phyloP scores from a whole-genome alignment of 2,329 filamentous ascomycete genomes.

The Venturia asperata region DNA sequence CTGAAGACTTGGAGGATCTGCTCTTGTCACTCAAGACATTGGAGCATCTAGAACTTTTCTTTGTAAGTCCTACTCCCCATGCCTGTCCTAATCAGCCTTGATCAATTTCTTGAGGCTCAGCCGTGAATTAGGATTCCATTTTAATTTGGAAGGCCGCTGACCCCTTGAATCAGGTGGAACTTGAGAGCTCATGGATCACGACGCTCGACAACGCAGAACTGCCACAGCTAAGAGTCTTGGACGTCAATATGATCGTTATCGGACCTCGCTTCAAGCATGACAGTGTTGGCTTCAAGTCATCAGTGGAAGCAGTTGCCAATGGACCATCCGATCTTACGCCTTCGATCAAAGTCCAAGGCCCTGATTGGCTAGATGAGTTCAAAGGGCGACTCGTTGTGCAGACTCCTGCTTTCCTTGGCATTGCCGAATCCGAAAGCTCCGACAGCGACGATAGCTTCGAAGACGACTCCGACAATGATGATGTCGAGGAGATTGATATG shows the following conservation, averaged over 20 bases:
- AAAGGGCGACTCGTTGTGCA: neutral
- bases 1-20: neutral
- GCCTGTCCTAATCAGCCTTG: neutral
- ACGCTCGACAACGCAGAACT: neutral
- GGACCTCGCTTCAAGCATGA: neutral
- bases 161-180: neutral
- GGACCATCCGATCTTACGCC: neutral
- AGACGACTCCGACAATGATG: neutral
- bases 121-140: no score
- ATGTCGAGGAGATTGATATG: neutral
- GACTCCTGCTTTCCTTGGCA: neutral
- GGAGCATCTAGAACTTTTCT: constrained; percentile 5
- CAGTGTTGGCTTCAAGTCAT: neutral
- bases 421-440: neutral
- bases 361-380: neutral
- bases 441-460: neutral
- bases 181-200: neutral
- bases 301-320: neutral
- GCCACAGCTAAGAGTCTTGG: neutral
- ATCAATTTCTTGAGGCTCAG: no score
- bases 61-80: neutral
- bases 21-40: neutral
- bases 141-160: neutral
- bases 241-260: neutral
- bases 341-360: neutral